Percentiles rank a stretch among this genome's conserved stretches.
Evolutionary conservation across 2,329 filamentous ascomycete genomes (phyloP).

Genomic region (Neofusicoccum ribis): DNA sequence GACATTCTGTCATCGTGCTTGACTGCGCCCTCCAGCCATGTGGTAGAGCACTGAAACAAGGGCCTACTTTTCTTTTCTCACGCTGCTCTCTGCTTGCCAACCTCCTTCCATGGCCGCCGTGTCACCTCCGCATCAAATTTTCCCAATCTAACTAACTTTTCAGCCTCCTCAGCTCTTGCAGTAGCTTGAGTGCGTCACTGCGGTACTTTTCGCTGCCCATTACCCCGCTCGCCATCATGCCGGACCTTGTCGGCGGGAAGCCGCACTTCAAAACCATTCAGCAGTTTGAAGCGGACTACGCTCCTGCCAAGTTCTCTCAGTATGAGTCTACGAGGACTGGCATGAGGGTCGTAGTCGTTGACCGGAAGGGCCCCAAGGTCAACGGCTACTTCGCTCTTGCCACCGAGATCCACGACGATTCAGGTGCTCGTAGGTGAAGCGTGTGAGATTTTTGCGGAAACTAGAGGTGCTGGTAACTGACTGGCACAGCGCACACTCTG

Average conservation of each 20-base stretch:
- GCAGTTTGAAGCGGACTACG: conserved; percentile 86
- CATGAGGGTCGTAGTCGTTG: conserved; percentile 89
- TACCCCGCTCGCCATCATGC: conserved; percentile 11
- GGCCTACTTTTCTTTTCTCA: neutral
- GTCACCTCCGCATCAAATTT: too few relatives aligned
- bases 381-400: conserved; percentile 93
- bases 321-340: conserved; percentile 95
- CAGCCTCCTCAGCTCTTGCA: neutral
- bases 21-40: neutral
- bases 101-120: too few relatives aligned
- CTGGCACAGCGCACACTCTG: conserved; percentile 46
- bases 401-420: conserved; percentile 97
- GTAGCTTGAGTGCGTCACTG: neutral
- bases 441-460: neutral
- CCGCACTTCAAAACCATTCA: conserved; percentile 79
- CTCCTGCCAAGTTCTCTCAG: conserved; percentile 82
- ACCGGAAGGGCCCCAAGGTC: conserved; percentile 91
- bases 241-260: conserved; percentile 36
- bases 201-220: neutral
- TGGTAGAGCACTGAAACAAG: too few relatives aligned
- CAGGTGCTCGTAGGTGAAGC: conserved; percentile 65
- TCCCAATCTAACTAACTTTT: neutral
- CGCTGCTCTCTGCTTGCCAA: too few relatives aligned
- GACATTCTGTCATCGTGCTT: neutral
- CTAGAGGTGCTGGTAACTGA: conserved; percentile 13